Conservation (phyloP, 2,329 filamentous ascomycete genomes). For the Colletotrichum phormii region DNA sequence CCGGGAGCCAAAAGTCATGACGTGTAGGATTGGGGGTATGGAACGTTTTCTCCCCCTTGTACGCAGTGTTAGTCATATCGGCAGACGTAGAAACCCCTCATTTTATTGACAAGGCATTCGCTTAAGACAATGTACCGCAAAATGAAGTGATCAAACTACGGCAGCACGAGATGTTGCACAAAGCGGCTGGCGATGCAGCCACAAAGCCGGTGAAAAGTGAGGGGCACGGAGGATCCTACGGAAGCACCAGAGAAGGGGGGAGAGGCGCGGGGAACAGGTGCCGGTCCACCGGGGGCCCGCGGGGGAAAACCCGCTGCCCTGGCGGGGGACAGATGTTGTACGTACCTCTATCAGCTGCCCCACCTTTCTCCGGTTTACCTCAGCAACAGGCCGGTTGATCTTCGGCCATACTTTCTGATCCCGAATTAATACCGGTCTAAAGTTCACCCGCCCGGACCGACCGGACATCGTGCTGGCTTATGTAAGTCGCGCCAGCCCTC, state of each 20-base stretch:
- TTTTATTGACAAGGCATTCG: not conserved
- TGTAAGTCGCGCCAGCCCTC: not conserved
- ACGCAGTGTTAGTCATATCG: not conserved
- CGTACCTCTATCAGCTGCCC: not conserved
- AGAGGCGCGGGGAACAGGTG: not conserved
- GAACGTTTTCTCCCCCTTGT: not conserved
- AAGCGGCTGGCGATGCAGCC: not conserved
- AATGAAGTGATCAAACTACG: not conserved
- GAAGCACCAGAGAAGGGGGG: not conserved
- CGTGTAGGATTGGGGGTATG: slow-evolving; percentile 1
- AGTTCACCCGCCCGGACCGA: not conserved
- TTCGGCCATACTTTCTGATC: not conserved
- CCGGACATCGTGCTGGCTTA: not conserved
- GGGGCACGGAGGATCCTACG: not conserved
- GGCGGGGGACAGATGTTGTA: not conserved
- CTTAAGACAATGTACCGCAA: not conserved
- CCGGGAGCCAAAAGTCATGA: slow-evolving; percentile 25
- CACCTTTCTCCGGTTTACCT: not conserved
- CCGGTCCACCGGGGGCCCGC: not conserved
- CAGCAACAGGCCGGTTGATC: not conserved
- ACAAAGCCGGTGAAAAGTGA: not conserved
- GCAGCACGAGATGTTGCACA: not conserved
- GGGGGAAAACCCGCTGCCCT: not conserved
- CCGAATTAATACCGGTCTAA: not conserved
- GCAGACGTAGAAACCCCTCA: not conserved